phyloP scores from a whole-genome alignment of 2,329 filamentous ascomycete genomes.

The Coniochaeta sp. region DNA sequence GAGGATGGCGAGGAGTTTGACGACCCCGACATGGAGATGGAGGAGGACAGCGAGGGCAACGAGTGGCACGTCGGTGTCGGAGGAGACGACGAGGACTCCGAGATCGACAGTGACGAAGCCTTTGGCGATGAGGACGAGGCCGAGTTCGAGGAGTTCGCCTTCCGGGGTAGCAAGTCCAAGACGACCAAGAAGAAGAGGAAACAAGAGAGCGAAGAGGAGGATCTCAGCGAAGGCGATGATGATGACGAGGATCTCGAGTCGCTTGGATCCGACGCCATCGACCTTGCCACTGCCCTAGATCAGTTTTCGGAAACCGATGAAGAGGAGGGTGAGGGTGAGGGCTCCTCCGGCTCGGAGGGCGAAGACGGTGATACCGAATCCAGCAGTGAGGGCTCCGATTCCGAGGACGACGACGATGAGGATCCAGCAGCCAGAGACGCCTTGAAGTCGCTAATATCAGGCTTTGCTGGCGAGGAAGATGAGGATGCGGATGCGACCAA shows the following conservation, averaged over 20 bases:
- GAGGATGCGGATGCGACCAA: slow-evolving; percentile 37
- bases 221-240: slow-evolving; percentile 40
- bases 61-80: slow-evolving; percentile 71
- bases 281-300: slow-evolving; percentile 50
- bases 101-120: slow-evolving; percentile 59
- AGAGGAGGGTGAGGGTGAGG: slow-evolving; percentile 35
- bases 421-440: slow-evolving; percentile 54
- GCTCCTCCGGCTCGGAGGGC: slow-evolving; percentile 36
- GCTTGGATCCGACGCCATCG: slow-evolving; percentile 52
- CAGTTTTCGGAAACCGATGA: slow-evolving; percentile 46
- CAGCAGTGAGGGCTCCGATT: slow-evolving; percentile 24
- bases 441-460: slow-evolving; percentile 62
- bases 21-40: slow-evolving; percentile 48
- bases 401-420: slow-evolving; percentile 31
- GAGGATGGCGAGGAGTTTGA: slow-evolving; percentile 46
- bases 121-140: slow-evolving; percentile 83
- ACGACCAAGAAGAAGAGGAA: slow-evolving; percentile 24
- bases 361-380: slow-evolving; percentile 30
- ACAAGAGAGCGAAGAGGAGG: slow-evolving; percentile 32
- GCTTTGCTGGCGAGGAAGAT: slow-evolving; percentile 57
- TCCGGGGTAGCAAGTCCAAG: slow-evolving; percentile 38
- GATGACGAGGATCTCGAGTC: slow-evolving; percentile 55
- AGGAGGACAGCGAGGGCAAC: slow-evolving; percentile 80
- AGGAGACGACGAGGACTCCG: slow-evolving; percentile 53
- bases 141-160: slow-evolving; percentile 66